phyloP scores from a whole-genome alignment of 441 rosid genomes.

The Daphne laureola region DNA sequence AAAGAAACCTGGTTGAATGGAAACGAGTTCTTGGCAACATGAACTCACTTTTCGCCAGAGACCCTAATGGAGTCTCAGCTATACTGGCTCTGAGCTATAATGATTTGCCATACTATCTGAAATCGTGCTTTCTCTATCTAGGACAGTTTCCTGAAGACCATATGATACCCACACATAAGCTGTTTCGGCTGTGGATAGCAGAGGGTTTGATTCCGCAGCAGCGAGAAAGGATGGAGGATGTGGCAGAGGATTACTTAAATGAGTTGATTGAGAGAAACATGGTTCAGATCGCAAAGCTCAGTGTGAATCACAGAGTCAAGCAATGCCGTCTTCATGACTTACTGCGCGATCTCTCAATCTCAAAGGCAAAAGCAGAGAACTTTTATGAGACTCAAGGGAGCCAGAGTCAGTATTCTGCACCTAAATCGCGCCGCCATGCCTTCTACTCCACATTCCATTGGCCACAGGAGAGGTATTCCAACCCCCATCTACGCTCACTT shows the following conservation, averaged over 20 bases:
- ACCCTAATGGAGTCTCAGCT: conserved; percentile 12
- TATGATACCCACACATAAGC: conserved; percentile 10
- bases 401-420: background rate
- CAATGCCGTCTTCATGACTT: conserved; percentile 19
- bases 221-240: conserved; percentile 12
- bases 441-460: conserved; percentile 18
- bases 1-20: conserved; percentile 14
- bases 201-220: conserved; percentile 14
- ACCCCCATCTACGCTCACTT: conserved; percentile 20
- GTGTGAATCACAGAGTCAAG: conserved; percentile 12
- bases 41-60: conserved; percentile 10
- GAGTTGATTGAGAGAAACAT: conserved; percentile 17
- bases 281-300: conserved; percentile 15
- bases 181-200: conserved; percentile 16
- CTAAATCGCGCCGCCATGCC: conserved; percentile 17
- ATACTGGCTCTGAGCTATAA: conserved; percentile 15
- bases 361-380: conserved; percentile 16
- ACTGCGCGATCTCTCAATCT: conserved; percentile 11
- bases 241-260: conserved; percentile 16
- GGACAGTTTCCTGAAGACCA: conserved; percentile 15
- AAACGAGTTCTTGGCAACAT: conserved; percentile 12
- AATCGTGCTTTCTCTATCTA: conserved; percentile 15
- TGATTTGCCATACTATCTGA: conserved; percentile 14
- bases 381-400: conserved; percentile 19
- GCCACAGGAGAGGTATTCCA: background rate